Evolutionary conservation across 495 filamentous ascomycete species (phyloP), one percentile per base, ranked within the genome.

Genomic region (Aspergillus bertholletiae): DNA sequence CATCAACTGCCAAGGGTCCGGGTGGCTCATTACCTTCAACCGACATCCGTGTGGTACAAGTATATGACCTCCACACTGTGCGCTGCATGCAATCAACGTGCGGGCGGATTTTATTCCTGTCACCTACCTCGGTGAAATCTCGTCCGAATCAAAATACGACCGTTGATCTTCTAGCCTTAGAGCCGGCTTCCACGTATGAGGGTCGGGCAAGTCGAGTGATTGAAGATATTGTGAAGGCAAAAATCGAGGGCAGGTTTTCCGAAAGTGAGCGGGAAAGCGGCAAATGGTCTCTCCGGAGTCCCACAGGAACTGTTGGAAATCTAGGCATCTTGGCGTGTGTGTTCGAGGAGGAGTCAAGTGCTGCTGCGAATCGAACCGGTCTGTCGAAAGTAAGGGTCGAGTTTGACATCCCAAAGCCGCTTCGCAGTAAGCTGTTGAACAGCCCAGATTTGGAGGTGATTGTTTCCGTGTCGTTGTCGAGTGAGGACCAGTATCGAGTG

Each of bases 221-320:
- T 7, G 94, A 98, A 73, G 94, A 98, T 56, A 77, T 96, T 22
- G 80, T 83, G 21, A 93, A 90, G 68, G 93, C 93, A 9, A 84
- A 84, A 54, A 86, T 96, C 48, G 93, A 96, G 67, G 88, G 84
- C 7, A 80, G 94, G 34, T 93, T 90, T 61, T 69, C 88, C 2
- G 89, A 96, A 59, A 68, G 72, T 22, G 87, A 94, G 75, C 80
- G 91, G 51, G 88, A 96, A 69, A 82, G 84, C 44, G 78, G 83
- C 23, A 85, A 84, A 59, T 96, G 91, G 90, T 84, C 87, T 22
- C 74, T 95, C 11, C 81, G 90, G 21, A 86, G 82, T 20, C 79
- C 87, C 40, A 77, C 74, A 45, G 76, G 82, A 54, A 69, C 76
- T 2, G 75, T 81, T 26, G 85, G 77, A 44, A 83, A 79, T 51